phyloP scores from a whole-genome alignment of 2,329 filamentous ascomycete species.

The Amauroascus verrucosus region DNA sequence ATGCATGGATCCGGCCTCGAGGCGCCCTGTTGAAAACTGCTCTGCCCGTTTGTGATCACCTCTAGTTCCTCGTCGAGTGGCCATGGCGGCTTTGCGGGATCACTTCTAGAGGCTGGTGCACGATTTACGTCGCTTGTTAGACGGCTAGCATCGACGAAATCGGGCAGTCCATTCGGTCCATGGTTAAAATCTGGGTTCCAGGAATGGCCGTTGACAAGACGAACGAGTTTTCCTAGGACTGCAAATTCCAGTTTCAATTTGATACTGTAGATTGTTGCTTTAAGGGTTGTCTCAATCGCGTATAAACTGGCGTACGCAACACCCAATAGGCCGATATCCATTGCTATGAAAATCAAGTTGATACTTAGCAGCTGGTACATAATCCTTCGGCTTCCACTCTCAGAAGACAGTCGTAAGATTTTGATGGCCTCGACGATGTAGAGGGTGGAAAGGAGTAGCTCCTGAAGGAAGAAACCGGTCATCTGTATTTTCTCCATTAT shows the following conservation, averaged over 20 bases:
- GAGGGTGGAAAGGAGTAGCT: slow-evolving; percentile 38
- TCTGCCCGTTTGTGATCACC: background rate
- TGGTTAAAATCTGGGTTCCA: slow-evolving; percentile 31
- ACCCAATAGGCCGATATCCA: slow-evolving; percentile 37
- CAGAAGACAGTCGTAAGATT: slow-evolving; percentile 40
- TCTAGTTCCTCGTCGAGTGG: slow-evolving; percentile 4
- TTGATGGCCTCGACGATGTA: slow-evolving; percentile 46
- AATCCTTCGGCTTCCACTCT: slow-evolving; percentile 35
- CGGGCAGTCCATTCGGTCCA: slow-evolving; percentile 29
- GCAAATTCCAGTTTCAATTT: slow-evolving; percentile 44
- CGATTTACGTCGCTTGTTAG: slow-evolving; percentile 36
- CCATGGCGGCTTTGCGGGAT: slow-evolving; percentile 14
- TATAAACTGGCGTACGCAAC: slow-evolving; percentile 38
- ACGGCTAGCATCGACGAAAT: slow-evolving; percentile 38
- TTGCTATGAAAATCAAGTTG: slow-evolving; percentile 40
- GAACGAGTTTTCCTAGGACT: slow-evolving; percentile 38
- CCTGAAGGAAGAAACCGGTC: slow-evolving; percentile 41
- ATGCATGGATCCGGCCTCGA: background rate
- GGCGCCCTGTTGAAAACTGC: background rate
- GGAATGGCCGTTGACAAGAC: slow-evolving; percentile 31
- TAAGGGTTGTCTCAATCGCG: slow-evolving; percentile 40
- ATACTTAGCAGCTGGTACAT: slow-evolving; percentile 42
- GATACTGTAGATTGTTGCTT: slow-evolving; percentile 40
- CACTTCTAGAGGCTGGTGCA: slow-evolving; percentile 18
- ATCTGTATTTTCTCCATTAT: slow-evolving; percentile 42